phyloP scores from a whole-genome alignment of 257 asterid species.

The Knoxia roxburghii region DNA sequence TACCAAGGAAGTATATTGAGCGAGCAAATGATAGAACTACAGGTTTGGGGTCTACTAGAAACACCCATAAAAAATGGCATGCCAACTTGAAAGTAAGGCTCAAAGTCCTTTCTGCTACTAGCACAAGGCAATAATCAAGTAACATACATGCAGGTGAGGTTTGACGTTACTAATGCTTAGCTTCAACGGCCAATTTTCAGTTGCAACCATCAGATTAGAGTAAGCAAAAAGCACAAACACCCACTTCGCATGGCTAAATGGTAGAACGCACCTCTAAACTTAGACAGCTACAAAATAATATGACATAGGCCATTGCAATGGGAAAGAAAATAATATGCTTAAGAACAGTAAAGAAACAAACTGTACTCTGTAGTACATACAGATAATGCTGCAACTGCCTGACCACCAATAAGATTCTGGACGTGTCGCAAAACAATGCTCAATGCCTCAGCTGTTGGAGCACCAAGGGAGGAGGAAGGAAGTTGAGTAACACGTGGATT shows the following conservation, averaged over 20 bases:
- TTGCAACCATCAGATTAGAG: neutral
- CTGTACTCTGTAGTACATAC: slow-evolving; percentile 36
- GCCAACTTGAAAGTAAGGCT: neutral
- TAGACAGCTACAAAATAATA: neutral
- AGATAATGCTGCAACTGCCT: slow-evolving; percentile 67
- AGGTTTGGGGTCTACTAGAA: neutral
- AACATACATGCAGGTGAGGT: neutral
- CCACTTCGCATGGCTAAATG: neutral
- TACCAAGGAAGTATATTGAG: neutral
- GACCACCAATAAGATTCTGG: slow-evolving; percentile 63
- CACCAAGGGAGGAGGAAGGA: slow-evolving; percentile 59
- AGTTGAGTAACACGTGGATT: slow-evolving; percentile 37
- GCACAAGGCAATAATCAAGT: neutral
- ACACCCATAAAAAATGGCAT: neutral
- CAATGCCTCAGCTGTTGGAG: slow-evolving; percentile 63
- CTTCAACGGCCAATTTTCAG: neutral
- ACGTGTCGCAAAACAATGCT: slow-evolving; percentile 54
- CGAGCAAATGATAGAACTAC: slow-evolving; percentile 1
- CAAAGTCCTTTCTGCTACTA: neutral
- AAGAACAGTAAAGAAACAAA: slow-evolving; percentile 1
- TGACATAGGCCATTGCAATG: neutral
- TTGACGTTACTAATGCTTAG: neutral
- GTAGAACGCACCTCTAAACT: neutral
- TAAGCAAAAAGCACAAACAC: neutral
- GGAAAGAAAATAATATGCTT: neutral